phyloP scores from a whole-genome alignment of 2,329 filamentous ascomycete species.

The Xylaria sp. region DNA sequence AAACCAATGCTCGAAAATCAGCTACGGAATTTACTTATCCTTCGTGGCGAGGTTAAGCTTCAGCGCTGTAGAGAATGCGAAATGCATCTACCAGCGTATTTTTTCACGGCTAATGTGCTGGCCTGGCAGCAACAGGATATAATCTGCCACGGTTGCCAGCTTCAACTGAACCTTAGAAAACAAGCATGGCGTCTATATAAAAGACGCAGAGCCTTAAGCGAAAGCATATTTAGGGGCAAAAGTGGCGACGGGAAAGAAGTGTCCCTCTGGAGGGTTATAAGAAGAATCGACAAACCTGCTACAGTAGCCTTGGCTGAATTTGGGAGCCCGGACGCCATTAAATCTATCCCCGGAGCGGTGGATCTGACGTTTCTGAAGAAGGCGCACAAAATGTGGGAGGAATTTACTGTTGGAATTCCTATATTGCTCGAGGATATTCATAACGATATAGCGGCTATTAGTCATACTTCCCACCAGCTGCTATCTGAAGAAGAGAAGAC shows the following conservation, averaged over 20 bases:
- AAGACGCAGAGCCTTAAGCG: neutral
- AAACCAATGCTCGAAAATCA: conserved; percentile 2
- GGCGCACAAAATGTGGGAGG: neutral
- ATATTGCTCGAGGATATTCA: neutral
- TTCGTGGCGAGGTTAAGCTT: neutral
- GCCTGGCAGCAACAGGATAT: neutral
- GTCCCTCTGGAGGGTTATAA: neutral
- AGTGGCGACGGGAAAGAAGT: neutral
- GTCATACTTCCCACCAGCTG: neutral
- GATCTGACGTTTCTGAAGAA: neutral
- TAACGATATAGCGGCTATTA: neutral
- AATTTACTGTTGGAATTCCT: neutral
- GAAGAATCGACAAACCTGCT: conserved; percentile 8
- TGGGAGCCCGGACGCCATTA: neutral
- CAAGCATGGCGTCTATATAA: conserved; percentile 27
- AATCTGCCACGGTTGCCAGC: conserved; percentile 41
- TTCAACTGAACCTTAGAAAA: neutral
- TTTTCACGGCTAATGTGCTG: conserved; percentile 26
- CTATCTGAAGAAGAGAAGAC: neutral
- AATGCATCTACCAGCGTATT: conserved; percentile 28
- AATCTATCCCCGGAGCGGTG: neutral
- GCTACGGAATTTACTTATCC: neutral
- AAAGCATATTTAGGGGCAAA: neutral
- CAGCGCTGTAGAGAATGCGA: conserved; percentile 33
- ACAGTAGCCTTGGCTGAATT: no score